These are phyloP conservation scores for Calycina herbarum DNA, from an alignment of 2,329 filamentous ascomycete species.

Conservation along the genomic window DNA sequence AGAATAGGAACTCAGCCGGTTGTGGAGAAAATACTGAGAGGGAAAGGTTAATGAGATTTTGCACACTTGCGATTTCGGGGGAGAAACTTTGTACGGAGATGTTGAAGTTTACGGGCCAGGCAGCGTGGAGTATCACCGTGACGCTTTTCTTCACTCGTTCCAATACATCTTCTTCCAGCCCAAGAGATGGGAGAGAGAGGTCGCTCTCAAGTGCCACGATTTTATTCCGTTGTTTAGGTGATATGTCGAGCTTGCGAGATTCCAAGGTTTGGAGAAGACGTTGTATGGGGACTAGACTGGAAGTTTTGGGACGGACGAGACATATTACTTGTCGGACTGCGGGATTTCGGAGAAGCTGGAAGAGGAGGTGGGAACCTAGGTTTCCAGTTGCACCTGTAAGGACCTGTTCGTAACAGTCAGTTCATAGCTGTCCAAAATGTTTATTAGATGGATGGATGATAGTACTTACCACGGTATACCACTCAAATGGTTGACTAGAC, in stretches of 20 bases:
- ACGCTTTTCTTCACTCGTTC: conserved; percentile 34
- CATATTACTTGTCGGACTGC: conserved; percentile 48
- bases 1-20: conserved; percentile 40
- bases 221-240: conserved; percentile 32
- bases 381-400: conserved; percentile 67
- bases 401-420: conserved; percentile 35
- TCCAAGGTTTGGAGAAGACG: conserved; percentile 38
- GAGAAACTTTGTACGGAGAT: conserved; percentile 51
- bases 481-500: too few species aligned
- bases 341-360: conserved; percentile 57
- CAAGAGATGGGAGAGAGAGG: conserved; percentile 43
- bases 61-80: conserved; percentile 44
- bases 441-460: conserved; percentile 39
- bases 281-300: conserved; percentile 14
- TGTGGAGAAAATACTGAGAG: conserved; percentile 39
- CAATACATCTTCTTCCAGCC: conserved; percentile 33
- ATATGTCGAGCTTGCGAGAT: conserved; percentile 39
- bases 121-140: conserved; percentile 49
- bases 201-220: conserved; percentile 43
- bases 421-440: too few species aligned
- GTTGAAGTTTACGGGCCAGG: conserved; percentile 59
- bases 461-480: conserved; percentile 41
- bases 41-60: conserved; percentile 44
- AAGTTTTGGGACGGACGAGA: too few species aligned
- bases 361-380: conserved; percentile 60